These are phyloP conservation scores for Centrapalus pauciflorus DNA, from an alignment of 129 eudicot genomes.

Conservation along the genomic window DNA sequence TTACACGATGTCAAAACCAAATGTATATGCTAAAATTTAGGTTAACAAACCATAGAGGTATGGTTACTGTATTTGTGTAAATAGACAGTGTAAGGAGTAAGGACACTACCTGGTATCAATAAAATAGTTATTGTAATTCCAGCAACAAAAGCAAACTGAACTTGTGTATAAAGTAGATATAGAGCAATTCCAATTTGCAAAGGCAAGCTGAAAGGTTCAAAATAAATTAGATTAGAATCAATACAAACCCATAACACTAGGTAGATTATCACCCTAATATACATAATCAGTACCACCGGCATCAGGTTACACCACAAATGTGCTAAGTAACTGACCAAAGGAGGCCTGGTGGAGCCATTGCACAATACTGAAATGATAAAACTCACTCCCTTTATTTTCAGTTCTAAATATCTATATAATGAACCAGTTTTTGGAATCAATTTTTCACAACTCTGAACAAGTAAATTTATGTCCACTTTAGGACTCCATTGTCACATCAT, in stretches of 20 bases:
- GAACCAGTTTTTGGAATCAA: not conserved
- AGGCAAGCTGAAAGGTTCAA: conserved; percentile 71
- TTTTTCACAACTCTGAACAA: not conserved
- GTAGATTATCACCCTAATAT: not conserved
- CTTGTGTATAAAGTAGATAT: conserved; percentile 84
- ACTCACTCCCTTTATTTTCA: not conserved
- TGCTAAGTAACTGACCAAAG: not conserved
- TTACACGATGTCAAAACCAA: not conserved
- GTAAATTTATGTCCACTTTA: not conserved
- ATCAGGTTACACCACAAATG: not conserved
- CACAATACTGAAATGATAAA: not conserved
- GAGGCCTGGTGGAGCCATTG: not conserved
- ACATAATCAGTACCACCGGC: not conserved
- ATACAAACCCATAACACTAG: not conserved
- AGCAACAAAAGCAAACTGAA: conserved; percentile 86
- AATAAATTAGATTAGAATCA: not conserved
- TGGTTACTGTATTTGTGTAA: not conserved
- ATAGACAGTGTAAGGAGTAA: not conserved
- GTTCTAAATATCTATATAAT: not conserved
- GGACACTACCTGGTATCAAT: conserved; percentile 78
- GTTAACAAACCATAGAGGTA: not conserved
- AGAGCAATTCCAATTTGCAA: conserved; percentile 88
- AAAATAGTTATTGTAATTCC: conserved; percentile 77
- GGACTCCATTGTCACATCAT: not conserved
- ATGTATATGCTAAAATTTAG: not conserved